Evolutionary conservation across 2,329 filamentous ascomycete genomes (phyloP), one percentile per base, ranked within the genome.

Genomic region (Arthrobotrys pseudoclavata): DNA sequence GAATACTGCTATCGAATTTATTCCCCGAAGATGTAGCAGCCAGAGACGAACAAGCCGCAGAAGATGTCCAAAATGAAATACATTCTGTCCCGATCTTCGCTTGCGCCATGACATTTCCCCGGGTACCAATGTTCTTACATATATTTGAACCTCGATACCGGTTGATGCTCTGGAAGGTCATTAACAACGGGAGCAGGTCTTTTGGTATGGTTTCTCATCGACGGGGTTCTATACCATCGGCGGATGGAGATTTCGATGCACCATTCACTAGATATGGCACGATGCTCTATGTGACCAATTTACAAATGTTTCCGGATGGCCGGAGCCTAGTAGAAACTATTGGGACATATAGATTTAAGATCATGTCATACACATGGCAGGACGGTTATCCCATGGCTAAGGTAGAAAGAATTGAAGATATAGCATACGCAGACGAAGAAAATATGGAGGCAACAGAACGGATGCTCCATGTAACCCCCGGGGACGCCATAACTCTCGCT

Each of bases 61-160:
- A 70, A 12, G 60, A 70, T 12, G 6, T n/a, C 0, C 15, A n/a
- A 20, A 83, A 86, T 53, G 87, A 87, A 3, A 88, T 89, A 9
- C 86, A 89, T 18, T 88, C 90, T 40, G 87, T 91, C 3, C 88
- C 92, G 0, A 85, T 97, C 0, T 97, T 97, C 80, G 88, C 96
- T 34, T 96, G 92, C 84, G 93, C 93, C 0, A 84, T 96, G 7
- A 88, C 92, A 0, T 95, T 96, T 80, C 94, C 94, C 0, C 86
- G 87, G 1, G 93, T 95, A 89, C 93, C 91, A 0, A 94, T 92
- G 0, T 96, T 96, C 80, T 85, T 97, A 2, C 92, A 96, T 81
- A 89, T 97, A n/a, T 97, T 97, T 82, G 94, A 97, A 83, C 92
- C 92, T n/a, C 88, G 92, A 5, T 97, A 97, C 82, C 89, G 93